These are phyloP conservation scores for Corynespora cassiicola DNA, from an alignment of 2,329 filamentous ascomycete species.

Conservation along the genomic window DNA sequence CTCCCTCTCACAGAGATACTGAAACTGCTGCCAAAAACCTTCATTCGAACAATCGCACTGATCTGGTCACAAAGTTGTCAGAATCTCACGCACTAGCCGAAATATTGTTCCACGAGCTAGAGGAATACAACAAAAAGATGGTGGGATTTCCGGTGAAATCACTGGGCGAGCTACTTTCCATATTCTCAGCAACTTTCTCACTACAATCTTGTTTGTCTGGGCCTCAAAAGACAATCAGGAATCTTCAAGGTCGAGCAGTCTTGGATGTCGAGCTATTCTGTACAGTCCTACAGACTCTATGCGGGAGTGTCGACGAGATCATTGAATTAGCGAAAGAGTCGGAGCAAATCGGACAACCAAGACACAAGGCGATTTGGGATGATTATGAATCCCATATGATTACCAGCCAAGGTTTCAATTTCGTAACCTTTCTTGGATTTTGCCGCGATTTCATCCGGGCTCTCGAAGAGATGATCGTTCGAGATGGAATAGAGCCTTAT, in stretches of 20 bases:
- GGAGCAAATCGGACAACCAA: slow-evolving; percentile 7
- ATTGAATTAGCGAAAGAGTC: slow-evolving; percentile 25
- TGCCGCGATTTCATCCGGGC: slow-evolving; percentile 29
- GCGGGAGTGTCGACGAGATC: slow-evolving; percentile 27
- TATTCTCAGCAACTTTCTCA: slow-evolving; percentile 18
- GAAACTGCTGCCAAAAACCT: slow-evolving; percentile 28
- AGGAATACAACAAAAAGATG: slow-evolving; percentile 18
- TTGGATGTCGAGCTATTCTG: slow-evolving; percentile 32
- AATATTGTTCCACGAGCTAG: slow-evolving; percentile 17
- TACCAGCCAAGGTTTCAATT: slow-evolving; percentile 19
- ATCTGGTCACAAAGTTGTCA: slow-evolving; percentile 19
- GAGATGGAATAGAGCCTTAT: slow-evolving; percentile 15
- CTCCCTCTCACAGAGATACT: slow-evolving; percentile 37
- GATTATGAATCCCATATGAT: slow-evolving; percentile 30
- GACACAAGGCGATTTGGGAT: slow-evolving; percentile 26
- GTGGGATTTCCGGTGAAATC: slow-evolving; percentile 20
- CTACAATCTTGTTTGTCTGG: slow-evolving; percentile 21
- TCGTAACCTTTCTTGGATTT: slow-evolving; percentile 22
- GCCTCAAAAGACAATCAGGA: slow-evolving; percentile 2
- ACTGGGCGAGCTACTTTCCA: slow-evolving; percentile 20
- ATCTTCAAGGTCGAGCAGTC: slow-evolving; percentile 11
- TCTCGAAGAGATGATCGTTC: slow-evolving; percentile 24
- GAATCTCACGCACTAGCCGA: slow-evolving; percentile 26
- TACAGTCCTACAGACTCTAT: slow-evolving; percentile 26
- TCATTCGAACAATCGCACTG: slow-evolving; percentile 16